Evolutionary conservation across 768 basidiomycete genomes (phyloP), one percentile per base, ranked within the genome.

Genomic region (Tricholoma matsutake): DNA sequence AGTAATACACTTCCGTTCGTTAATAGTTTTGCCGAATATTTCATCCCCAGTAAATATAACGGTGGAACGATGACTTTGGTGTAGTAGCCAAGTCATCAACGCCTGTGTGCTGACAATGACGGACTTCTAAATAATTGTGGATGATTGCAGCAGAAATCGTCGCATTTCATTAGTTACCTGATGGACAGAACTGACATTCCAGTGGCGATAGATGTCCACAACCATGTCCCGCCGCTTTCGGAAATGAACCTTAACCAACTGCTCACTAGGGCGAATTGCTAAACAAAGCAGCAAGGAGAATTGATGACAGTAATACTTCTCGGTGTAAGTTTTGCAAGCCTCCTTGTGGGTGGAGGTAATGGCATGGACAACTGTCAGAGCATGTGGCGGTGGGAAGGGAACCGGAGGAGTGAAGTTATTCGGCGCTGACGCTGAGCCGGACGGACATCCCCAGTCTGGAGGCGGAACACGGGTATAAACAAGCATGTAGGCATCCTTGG

Each of bases 401-500:
- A 56, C 54, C 2, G 57, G 51, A 29, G 25, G n/a, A 39, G 51
- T 56, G 9, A 31, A 32, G 11, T 52, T 51, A 14, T 29, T 41
- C 22, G 25, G 20, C 5, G 37, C 25, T 18, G 51, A 32, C 4
- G 43, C 14, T 13, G 47, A 34, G 25, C 7, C 35, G 1, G 34
- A 37, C n/a, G 29, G 31, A 34, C 54, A n/a, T n/a, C 3, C 51
- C 16, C 32, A 31, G 51, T 3, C 31, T 9, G n/a, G 7, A 32
- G 32, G 18, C 11, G 61, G 67, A 64, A 78, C 80, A 10, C 85
- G 83, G 37, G 84, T 82, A 73, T 98, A 98, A 57, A 98, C 87
- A 32, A 98, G 81, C 94, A 98, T 96, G 74, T 98, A 97, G 6
- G 93, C 94, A 66, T 97, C 94, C 73, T 84, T 90, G 1, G 94